Evolutionary conservation across 108 stramenopile genomes (phyloP), one percentile per base, ranked within the genome.

Genomic region (Skeletonema menzelii): DNA sequence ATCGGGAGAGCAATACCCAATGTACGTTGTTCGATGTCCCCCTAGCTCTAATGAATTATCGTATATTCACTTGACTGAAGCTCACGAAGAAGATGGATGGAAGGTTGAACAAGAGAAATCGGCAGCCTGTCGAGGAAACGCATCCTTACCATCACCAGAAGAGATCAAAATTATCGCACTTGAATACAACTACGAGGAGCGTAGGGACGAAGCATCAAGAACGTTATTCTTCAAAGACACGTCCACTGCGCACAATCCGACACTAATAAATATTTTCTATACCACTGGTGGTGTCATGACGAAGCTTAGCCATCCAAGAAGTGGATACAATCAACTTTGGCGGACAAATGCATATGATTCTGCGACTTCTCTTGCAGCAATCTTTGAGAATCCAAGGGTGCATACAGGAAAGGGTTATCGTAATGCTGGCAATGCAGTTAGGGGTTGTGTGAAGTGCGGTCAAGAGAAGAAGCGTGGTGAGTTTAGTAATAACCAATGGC

Each of bases 251-350:
- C 58, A 59, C 28, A 30, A 49, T 20, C 58, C 59, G 13, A 30
- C 67, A 53, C 49, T 53, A 5, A 34, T 74, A 17, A 74, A 74
- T 28, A 27, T 74, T 15, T 74, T 66, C 68, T 70, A 69, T 26
- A 74, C 73, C 59, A 74, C 73, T 8, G 27, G 64, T 2, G 31
- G 59, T n/a, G 64, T 74, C 11, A 74, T 74, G 73, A 74, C 69
- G 14, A 46, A 70, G 19, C 20, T 74, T 3, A 59, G 31, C 35
- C 73, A 74, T 15, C 73, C 73, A 27, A 68, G 26, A 4, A 22
- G 64, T 28, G 73, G 73, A 20, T 31, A 22, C 57, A 69, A 70
- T 15, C 57, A 69, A 15, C 20, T 74, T 19, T 74, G 73, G 73
- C 14, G 73, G 5, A 14, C 13, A 20, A 32, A 66, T 69, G 73